phyloP scores from a whole-genome alignment of 2,329 filamentous ascomycete genomes.

The Thyridium curvatum region DNA sequence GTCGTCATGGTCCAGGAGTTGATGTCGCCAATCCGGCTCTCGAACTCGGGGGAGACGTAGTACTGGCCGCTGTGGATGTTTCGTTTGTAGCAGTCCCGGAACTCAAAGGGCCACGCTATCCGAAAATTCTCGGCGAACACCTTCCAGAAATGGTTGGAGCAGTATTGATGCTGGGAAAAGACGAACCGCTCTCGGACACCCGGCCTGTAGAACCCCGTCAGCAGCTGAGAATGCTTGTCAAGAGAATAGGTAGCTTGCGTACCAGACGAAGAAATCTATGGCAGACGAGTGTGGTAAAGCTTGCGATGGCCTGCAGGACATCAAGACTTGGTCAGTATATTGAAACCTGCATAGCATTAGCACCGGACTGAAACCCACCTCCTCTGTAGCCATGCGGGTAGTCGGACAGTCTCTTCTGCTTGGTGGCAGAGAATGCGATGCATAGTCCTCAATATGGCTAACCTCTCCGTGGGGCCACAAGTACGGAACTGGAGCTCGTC shows the following conservation, averaged over 20 bases:
- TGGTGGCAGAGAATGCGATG: slow-evolving; percentile 18
- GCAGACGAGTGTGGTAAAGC: slow-evolving; percentile 18
- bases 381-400: slow-evolving; percentile 18
- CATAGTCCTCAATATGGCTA: slow-evolving; percentile 17
- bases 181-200: slow-evolving; percentile 20
- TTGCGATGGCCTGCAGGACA: slow-evolving; percentile 16
- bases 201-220: slow-evolving; percentile 11
- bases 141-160: slow-evolving; percentile 20
- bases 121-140: slow-evolving; percentile 14
- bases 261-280: slow-evolving; percentile 24
- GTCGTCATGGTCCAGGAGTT: slow-evolving; percentile 19
- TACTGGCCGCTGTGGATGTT: slow-evolving; percentile 16
- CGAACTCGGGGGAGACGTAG: slow-evolving; percentile 15
- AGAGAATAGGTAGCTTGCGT: not conserved
- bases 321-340: too few relatives aligned
- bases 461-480: slow-evolving; percentile 12
- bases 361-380: slow-evolving; percentile 11
- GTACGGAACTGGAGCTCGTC: slow-evolving; percentile 16
- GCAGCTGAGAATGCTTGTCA: too few relatives aligned
- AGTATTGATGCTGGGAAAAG: slow-evolving; percentile 21
- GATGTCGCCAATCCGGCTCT: slow-evolving; percentile 17
- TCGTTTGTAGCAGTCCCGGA: slow-evolving; percentile 17
- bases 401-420: slow-evolving; percentile 13
- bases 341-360: slow-evolving; percentile 1
- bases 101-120: slow-evolving; percentile 16